These are phyloP conservation scores for Penicillium ucsense DNA, from an alignment of 495 filamentous ascomycete genomes.

Conservation along the genomic window DNA sequence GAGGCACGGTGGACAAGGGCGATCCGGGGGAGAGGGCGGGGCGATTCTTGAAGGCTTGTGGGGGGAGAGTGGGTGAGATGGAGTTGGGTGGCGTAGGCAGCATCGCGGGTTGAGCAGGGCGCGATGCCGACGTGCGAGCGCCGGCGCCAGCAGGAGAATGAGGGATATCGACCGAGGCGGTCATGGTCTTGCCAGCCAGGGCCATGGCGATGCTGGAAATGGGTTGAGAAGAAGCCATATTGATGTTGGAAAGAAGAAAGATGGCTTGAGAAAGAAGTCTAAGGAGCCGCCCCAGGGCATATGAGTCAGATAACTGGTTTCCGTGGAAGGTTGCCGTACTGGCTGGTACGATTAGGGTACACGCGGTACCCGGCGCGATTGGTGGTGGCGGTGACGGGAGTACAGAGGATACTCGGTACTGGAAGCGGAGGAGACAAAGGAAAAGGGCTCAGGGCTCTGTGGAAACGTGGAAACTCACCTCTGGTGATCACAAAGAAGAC, in stretches of 20 bases:
- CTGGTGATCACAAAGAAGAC: constrained; percentile 4
- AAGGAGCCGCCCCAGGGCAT: constrained; percentile 2
- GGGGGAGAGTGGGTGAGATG: constrained; percentile 80
- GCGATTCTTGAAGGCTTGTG: constrained; percentile 58
- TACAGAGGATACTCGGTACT: neutral
- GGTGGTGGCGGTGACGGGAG: constrained; percentile 10
- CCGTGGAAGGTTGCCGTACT: constrained; percentile 12
- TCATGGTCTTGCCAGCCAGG: constrained; percentile 53
- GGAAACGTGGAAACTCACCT: constrained; percentile 10
- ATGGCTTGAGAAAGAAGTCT: constrained; percentile 3
- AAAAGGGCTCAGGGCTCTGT: neutral
- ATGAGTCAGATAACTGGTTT: constrained; percentile 22
- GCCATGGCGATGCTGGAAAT: constrained; percentile 53
- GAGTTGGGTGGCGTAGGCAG: constrained; percentile 94
- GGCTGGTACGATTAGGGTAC: constrained; percentile 10
- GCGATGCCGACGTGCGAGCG: constrained; percentile 48
- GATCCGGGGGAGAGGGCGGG: constrained; percentile 35
- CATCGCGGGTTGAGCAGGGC: constrained; percentile 44
- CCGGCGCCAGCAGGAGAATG: constrained; percentile 54
- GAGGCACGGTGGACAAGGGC: constrained; percentile 44
- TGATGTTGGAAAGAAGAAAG: constrained; percentile 7
- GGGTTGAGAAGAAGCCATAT: constrained; percentile 39
- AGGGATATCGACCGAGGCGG: constrained; percentile 61
- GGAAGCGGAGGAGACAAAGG: neutral
- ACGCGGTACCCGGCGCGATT: neutral